Percentiles rank a stretch among this genome's conserved stretches.
Evolutionary conservation across 2,329 filamentous ascomycete species (phyloP).

Genomic region (Fusarium sp.): DNA sequence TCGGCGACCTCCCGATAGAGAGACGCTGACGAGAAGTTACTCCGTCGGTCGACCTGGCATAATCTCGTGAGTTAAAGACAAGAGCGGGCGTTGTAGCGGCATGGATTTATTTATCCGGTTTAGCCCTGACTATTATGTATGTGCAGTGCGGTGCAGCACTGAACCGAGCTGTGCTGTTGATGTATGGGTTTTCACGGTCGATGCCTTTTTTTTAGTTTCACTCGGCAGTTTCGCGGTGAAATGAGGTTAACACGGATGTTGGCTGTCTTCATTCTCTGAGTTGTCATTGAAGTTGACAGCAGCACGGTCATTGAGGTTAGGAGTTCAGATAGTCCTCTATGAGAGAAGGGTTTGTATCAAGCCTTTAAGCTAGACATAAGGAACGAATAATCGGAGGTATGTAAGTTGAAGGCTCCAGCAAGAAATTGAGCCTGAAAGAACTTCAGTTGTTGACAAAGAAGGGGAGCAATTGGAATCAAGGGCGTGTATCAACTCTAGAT

Average conservation of each 20-base stretch:
- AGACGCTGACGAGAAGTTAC: constrained; percentile 22
- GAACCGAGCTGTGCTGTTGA: neutral
- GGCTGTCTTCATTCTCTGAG: constrained; percentile 9
- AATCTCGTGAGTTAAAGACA: constrained; percentile 12
- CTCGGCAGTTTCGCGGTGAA: constrained; percentile 39
- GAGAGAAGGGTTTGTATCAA: neutral
- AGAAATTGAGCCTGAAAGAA: neutral
- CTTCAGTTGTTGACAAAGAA: neutral
- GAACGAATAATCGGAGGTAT: neutral
- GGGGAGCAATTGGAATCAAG: neutral
- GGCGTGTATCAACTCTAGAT: constrained; percentile 3
- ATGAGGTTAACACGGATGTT: constrained; percentile 5
- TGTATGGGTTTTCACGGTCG: constrained; percentile 2
- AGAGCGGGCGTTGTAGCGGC: constrained; percentile 16
- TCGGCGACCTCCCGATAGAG: constrained; percentile 20
- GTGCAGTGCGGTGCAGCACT: neutral
- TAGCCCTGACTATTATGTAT: constrained; percentile 24
- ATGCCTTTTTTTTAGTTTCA: constrained; percentile 17
- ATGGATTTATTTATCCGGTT: constrained; percentile 35
- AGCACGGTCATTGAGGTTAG: neutral
- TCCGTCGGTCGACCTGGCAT: neutral
- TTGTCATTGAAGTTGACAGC: constrained; percentile 15
- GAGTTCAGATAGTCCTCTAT: constrained; percentile 5
- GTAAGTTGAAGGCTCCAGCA: neutral
- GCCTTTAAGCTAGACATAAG: neutral